Percentiles rank a stretch among this genome's conserved stretches.
Evolutionary conservation across 257 asterid genomes (phyloP).

Genomic region (Capsicum pubescens): DNA sequence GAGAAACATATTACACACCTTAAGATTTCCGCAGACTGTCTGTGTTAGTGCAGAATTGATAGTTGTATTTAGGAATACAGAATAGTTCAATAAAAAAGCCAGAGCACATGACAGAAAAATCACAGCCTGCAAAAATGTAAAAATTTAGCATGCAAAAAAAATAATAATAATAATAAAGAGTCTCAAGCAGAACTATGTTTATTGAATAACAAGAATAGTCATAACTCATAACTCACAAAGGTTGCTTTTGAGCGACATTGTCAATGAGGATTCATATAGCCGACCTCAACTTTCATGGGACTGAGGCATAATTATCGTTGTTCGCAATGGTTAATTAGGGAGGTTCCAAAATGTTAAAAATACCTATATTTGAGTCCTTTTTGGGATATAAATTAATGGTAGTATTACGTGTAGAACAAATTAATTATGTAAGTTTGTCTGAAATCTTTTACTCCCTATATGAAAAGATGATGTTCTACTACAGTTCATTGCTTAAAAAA

Average conservation of each 20-base stretch:
- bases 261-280: neutral
- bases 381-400: too few species aligned
- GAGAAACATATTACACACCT: constrained; percentile 29
- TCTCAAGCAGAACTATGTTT: too few species aligned
- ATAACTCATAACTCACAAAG: neutral
- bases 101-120: constrained; percentile 36
- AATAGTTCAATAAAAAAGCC: constrained; percentile 40
- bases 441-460: too few species aligned
- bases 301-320: neutral
- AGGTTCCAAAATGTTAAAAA: neutral
- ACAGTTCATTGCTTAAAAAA: neutral
- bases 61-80: constrained; percentile 37
- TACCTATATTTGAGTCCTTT: too few species aligned
- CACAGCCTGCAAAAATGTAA: constrained; percentile 31
- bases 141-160: neutral
- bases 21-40: constrained; percentile 36
- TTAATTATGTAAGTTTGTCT: too few species aligned
- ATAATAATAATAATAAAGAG: neutral
- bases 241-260: neutral
- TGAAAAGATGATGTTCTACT: neutral
- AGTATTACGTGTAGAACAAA: neutral
- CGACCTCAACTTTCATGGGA: neutral
- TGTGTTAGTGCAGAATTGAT: constrained; percentile 41
- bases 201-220: neutral
- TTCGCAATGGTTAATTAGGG: neutral